Base-by-base conservation (phyloP, 257 asterid genomes). In the Rubia yunnanensis region DNA sequence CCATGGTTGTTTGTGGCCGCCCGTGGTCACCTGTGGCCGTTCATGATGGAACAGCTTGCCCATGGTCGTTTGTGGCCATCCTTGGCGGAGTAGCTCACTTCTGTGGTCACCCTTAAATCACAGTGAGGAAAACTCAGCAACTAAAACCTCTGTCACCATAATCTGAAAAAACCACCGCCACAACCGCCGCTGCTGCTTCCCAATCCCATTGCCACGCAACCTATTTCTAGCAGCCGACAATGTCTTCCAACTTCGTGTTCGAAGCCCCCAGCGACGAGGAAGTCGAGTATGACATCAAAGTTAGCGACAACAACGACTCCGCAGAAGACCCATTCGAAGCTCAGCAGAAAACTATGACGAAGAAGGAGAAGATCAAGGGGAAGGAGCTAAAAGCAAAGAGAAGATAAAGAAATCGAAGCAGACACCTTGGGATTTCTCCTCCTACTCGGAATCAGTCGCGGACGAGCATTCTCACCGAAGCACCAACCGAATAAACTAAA, bases 341-440 rank as follows among this genome's bases (percentile, higher is more conserved):
- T 7, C 60, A 54, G 8, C 0, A 5, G 14, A 22, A 15, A 54
- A 23, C 60, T 85, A 67, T 18, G 85, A 67, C 13, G 76, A 63
- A 5, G 85, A 53, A 30, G 69, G 38, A 3, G 81, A 74, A 60
- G 87, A 53, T 26, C 67, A 44, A 3, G 82, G 73, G 56, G 66
- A 78, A 5, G 83, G 68, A 5, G 75, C 53, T 30, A 80, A 49
- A 52, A 79, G 5, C 2, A 52, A 52, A 22, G 10, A 23, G 4
- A 49, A 80, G 41, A 87, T 74, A 32, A 79, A 53, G 41, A 82
- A 86, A 53, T 83, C 85, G 64, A 23, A 92, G 54, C 96, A 89
- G 76, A 83, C 97, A 17, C 97, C 99, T 0, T 92, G 99, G 99
- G 99, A 92, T 70, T 92, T 92, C 81, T n/a, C n/a, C n/a, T n/a